These are phyloP conservation scores for Amylostereum chailletii DNA, from an alignment of 1,284 basidiomycete genomes.

Conservation along the genomic window DNA sequence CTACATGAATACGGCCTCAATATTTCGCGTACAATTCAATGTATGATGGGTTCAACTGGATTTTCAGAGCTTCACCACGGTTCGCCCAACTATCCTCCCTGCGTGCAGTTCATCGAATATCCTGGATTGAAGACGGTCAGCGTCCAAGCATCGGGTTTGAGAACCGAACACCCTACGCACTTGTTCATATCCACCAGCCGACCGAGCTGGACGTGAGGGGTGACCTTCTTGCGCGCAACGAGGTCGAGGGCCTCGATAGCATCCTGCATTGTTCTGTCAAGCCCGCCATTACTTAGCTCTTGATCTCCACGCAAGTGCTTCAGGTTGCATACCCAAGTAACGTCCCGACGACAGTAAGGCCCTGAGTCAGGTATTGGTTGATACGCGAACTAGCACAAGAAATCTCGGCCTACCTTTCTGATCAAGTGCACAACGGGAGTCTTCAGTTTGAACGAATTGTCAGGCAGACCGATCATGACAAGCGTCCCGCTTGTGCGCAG, in stretches of 20 bases:
- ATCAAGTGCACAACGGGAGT: slow-evolving; percentile 71
- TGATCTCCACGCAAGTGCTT: too few relatives aligned
- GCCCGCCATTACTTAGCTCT: too few relatives aligned
- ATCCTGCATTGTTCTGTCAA: slow-evolving; percentile 47
- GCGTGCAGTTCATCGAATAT: not conserved
- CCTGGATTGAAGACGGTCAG: not conserved
- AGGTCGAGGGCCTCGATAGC: slow-evolving; percentile 56
- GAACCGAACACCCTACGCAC: slow-evolving; percentile 20
- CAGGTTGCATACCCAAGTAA: too few relatives aligned
- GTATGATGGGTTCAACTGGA: too few relatives aligned
- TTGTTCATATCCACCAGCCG: slow-evolving; percentile 40
- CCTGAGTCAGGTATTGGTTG: slow-evolving; percentile 18
- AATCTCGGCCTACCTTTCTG: slow-evolving; percentile 49
- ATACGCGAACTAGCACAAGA: not conserved
- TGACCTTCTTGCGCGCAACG: slow-evolving; percentile 56
- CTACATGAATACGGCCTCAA: too few relatives aligned
- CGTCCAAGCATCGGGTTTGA: not conserved
- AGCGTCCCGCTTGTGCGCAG: slow-evolving; percentile 47
- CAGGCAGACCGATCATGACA: slow-evolving; percentile 55
- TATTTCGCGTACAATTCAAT: too few relatives aligned
- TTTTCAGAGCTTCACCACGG: not conserved
- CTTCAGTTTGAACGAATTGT: slow-evolving; percentile 38
- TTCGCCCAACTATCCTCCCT: not conserved
- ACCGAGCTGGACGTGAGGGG: slow-evolving; percentile 38
- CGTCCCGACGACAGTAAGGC: slow-evolving; percentile 46